Percentiles rank a stretch among this genome's conserved stretches.
phyloP scores from a whole-genome alignment of 2,329 filamentous ascomycete genomes.

The Hypoxylon rubiginosum region DNA sequence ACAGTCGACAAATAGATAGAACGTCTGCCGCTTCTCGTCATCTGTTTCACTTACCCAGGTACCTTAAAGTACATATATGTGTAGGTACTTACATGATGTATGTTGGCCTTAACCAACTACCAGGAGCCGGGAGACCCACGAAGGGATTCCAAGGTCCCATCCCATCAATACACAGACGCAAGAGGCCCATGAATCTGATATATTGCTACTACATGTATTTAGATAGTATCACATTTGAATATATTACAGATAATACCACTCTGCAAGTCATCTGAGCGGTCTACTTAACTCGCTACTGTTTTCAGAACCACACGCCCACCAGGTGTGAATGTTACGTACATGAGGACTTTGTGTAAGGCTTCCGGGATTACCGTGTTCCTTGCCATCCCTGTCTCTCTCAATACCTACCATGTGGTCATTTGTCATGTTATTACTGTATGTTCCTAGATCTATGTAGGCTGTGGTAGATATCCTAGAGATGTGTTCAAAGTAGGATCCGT shows the following conservation, averaged over 20 bases:
- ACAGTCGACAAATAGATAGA: background rate
- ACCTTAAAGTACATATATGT: background rate
- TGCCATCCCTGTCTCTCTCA: background rate
- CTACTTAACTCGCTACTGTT: background rate
- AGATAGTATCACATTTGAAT: background rate
- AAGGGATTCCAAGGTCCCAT: background rate
- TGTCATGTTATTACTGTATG: background rate
- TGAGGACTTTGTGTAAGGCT: background rate
- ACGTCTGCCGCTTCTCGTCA: background rate
- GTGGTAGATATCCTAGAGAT: background rate
- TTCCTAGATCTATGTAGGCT: background rate
- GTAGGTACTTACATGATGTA: background rate
- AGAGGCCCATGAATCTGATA: background rate
- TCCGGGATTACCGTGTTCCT: background rate
- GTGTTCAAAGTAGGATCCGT: background rate
- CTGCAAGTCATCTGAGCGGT: conserved; percentile 9
- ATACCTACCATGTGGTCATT: background rate
- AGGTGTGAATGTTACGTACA: background rate
- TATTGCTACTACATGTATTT: background rate
- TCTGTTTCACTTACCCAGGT: background rate
- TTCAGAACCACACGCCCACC: background rate
- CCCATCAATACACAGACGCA: background rate
- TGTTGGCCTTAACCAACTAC: conserved; percentile 7
- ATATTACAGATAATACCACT: conserved; percentile 1
- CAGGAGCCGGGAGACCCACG: background rate